These are phyloP conservation scores for Umbelopsis vinacea DNA, from an alignment of 192 early-diverging fungal genomes.

Conservation along the genomic window DNA sequence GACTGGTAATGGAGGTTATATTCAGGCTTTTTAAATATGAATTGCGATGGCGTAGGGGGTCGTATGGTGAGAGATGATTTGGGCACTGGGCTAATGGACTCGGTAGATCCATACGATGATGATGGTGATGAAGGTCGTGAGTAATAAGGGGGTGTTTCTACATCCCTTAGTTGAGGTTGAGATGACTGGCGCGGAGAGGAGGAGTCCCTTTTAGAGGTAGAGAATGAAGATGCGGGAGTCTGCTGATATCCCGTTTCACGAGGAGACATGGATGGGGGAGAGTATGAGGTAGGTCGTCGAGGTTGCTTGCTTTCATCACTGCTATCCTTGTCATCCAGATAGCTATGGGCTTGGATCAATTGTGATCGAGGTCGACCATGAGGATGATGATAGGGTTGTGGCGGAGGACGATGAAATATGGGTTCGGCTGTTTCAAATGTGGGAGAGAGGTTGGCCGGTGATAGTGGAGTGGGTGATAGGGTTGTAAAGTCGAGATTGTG, in stretches of 20 bases:
- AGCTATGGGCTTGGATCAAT: constrained; percentile 20
- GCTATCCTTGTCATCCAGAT: constrained; percentile 10
- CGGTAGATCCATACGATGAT: constrained; percentile 3
- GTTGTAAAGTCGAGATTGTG: constrained; percentile 11
- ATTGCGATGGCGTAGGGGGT: constrained; percentile 26
- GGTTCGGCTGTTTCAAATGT: not conserved
- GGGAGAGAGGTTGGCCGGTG: not conserved
- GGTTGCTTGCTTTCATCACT: not conserved
- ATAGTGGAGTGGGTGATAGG: not conserved
- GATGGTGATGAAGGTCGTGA: constrained; percentile 13
- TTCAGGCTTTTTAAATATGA: constrained; percentile 35
- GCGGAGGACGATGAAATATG: constrained; percentile 11
- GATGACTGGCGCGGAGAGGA: constrained; percentile 9
- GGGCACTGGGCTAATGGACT: not conserved
- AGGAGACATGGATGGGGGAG: constrained; percentile 15
- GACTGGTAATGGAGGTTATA: constrained; percentile 33
- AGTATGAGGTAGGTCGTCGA: not conserved
- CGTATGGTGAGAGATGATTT: not conserved
- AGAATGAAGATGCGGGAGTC: not conserved
- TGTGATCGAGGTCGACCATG: not conserved
- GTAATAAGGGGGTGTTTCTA: constrained; percentile 4
- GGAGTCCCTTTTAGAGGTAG: constrained; percentile 3
- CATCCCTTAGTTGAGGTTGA: constrained; percentile 21
- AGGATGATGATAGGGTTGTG: not conserved
- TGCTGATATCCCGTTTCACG: constrained; percentile 13